Evolutionary conservation across 78 protist genomes (phyloP).

Genomic region (Salpingoeca rosetta): DNA sequence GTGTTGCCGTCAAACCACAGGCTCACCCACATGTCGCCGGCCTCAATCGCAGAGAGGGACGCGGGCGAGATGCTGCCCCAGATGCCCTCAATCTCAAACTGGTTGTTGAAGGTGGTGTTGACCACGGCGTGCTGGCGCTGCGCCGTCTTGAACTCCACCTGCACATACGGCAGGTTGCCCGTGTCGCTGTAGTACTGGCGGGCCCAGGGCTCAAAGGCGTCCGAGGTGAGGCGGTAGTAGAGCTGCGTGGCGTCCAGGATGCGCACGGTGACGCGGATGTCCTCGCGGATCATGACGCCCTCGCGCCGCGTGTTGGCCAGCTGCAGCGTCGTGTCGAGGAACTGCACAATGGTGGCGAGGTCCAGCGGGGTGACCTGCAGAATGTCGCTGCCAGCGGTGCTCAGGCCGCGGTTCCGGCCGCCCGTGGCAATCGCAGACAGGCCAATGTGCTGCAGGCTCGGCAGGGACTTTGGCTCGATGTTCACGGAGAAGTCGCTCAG

Average conservation of each 20-base stretch:
- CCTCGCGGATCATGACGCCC: no score
- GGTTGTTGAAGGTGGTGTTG: background rate
- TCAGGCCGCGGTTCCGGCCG: background rate
- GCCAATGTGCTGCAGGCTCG: background rate
- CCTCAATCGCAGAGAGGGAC: background rate
- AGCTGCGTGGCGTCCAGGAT: no score
- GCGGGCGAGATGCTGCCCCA: background rate
- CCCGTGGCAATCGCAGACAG: background rate
- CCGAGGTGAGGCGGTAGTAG: no score
- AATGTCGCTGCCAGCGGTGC: background rate
- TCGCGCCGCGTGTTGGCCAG: background rate
- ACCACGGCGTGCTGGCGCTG: background rate
- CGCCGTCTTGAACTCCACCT: background rate
- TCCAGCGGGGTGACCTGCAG: background rate
- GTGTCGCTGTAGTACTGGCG: no score
- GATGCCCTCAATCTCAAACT: background rate
- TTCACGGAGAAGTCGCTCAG: background rate
- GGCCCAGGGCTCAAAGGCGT: no score
- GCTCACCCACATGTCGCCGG: background rate
- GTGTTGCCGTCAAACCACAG: background rate
- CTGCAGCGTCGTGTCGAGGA: background rate
- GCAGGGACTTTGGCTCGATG: background rate
- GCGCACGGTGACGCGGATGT: no score
- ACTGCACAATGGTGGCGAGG: background rate
- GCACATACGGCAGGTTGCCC: background rate